Percentiles rank a stretch among this genome's conserved stretches.
These are phyloP conservation scores for Oryza glumipatula DNA, from an alignment of 176 grass and related monocot genomes.

Conservation along the genomic window DNA sequence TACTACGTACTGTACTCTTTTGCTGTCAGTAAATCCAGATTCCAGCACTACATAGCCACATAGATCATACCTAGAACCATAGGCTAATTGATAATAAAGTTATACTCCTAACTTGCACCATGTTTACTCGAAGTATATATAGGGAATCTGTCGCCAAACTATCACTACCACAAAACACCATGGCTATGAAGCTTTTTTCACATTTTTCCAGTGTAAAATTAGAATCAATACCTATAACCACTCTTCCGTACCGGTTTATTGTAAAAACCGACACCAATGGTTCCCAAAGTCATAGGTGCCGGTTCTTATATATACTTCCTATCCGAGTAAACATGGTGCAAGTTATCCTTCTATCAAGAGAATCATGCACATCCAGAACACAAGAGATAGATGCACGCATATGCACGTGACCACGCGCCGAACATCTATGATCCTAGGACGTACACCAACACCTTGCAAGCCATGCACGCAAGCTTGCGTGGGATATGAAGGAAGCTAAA, in stretches of 20 bases:
- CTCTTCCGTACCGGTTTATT: no score
- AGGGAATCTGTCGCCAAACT: not conserved
- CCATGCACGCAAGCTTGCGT: not conserved
- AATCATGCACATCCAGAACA: not conserved
- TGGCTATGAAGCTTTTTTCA: no score
- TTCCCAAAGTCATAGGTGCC: no score
- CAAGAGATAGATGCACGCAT: not conserved
- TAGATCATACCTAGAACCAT: not conserved
- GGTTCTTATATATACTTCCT: no score
- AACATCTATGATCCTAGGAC: not conserved
- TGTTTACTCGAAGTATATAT: not conserved
- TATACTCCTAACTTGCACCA: not conserved
- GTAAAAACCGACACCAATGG: no score
- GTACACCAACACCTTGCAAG: no score
- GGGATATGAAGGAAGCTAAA: not conserved
- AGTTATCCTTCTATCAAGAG: not conserved
- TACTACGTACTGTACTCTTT: not conserved
- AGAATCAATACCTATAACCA: no score
- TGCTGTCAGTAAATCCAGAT: not conserved
- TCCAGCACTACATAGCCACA: not conserved
- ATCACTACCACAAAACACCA: no score
- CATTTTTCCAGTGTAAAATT: no score
- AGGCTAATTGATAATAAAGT: not conserved
- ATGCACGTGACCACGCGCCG: not conserved
- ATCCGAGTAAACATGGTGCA: no score